A percentile compares a stretch with the other conserved stretches of the same genome.
phyloP scores from a whole-genome alignment of 768 basidiomycete genomes.

The Tulasnella sp. region DNA sequence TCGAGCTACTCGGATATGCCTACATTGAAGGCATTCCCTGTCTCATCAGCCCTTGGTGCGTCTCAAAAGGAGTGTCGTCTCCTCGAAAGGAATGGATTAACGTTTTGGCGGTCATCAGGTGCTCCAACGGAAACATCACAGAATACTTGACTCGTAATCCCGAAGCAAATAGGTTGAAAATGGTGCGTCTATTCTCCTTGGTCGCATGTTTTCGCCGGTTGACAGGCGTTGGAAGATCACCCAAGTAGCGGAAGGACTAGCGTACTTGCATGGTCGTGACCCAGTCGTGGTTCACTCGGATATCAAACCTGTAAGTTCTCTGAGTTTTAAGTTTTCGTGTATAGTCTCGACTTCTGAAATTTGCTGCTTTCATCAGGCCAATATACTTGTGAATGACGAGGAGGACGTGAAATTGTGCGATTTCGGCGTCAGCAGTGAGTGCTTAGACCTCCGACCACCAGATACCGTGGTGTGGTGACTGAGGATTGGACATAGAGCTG shows the following conservation, averaged over 20 bases:
- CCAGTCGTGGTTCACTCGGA: conserved; percentile 17
- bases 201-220: not conserved
- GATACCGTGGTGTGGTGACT: not conserved
- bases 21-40: not conserved
- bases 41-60: conserved; percentile 5
- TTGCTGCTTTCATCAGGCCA: not conserved
- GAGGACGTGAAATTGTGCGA: conserved; percentile 6
- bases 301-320: conserved; percentile 15
- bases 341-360: not conserved
- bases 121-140: not conserved
- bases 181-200: not conserved
- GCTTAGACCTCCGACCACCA: not conserved
- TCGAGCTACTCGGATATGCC: not conserved
- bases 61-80: not conserved
- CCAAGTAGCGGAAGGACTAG: conserved; percentile 13
- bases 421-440: conserved; percentile 1
- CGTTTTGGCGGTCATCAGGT: not conserved
- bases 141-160: not conserved
- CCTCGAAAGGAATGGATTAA: not conserved
- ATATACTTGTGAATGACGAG: not conserved
- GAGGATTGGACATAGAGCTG: not conserved
- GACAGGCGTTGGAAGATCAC: not conserved
- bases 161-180: not conserved
- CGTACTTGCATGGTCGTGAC: conserved; percentile 13
- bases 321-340: not conserved